Percentiles rank a stretch among this genome's conserved stretches.
These are phyloP conservation scores for Puccinia sorghi DNA, from an alignment of 1,284 basidiomycete species.

Conservation along the genomic window DNA sequence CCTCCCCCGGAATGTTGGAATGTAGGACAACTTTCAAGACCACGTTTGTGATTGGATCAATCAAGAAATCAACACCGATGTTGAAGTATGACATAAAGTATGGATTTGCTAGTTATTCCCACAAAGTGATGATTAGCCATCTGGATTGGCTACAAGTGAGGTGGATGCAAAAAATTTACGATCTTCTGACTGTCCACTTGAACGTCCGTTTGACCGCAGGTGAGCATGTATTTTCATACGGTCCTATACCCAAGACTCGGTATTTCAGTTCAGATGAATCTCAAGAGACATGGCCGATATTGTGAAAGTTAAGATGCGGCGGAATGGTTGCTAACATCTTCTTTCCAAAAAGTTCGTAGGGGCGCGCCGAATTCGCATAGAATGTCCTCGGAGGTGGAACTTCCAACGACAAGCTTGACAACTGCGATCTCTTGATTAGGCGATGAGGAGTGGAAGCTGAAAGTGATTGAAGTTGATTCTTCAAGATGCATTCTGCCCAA, in stretches of 20 bases:
- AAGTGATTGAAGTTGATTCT: conserved; percentile 15
- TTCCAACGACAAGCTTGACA: conserved; percentile 49
- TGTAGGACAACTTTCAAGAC: conserved; percentile 55
- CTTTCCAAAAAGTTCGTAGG: conserved; percentile 55
- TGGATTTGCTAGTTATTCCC: conserved; percentile 50
- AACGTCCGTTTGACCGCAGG: conserved; percentile 13
- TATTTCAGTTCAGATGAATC: background rate
- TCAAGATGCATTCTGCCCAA: conserved; percentile 1
- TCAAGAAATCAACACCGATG: conserved; percentile 55
- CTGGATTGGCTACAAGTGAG: conserved; percentile 22
- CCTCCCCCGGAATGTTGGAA: conserved; percentile 56
- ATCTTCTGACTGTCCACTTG: conserved; percentile 5
- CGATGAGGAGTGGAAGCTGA: conserved; percentile 42
- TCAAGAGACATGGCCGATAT: background rate
- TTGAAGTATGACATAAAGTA: conserved; percentile 57
- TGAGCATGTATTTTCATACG: conserved; percentile 54
- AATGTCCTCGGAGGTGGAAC: conserved; percentile 55
- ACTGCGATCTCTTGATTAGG: conserved; percentile 16
- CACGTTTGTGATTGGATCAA: conserved; percentile 50
- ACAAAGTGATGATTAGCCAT: background rate
- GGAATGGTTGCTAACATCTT: conserved; percentile 53
- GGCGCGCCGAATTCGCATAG: conserved; percentile 55
- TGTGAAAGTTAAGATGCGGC: background rate
- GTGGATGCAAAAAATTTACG: background rate
- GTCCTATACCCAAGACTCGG: conserved; percentile 50